Evolutionary conservation across 768 basidiomycete genomes (phyloP).

Genomic region (Boletus rex-veris): DNA sequence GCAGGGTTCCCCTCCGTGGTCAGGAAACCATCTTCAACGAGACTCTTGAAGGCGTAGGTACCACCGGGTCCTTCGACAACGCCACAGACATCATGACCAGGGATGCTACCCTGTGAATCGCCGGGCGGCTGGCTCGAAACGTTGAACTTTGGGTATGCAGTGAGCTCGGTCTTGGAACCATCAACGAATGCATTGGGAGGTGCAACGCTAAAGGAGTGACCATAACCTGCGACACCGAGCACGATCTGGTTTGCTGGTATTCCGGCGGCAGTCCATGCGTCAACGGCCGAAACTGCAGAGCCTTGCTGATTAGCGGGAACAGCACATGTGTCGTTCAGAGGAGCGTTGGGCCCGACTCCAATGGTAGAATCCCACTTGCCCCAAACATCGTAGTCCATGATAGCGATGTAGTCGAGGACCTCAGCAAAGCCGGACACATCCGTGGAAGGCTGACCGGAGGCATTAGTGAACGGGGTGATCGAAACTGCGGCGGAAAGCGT

Average conservation of each 20-base stretch:
- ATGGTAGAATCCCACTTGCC: too few species aligned
- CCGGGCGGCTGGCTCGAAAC: constrained; percentile 44
- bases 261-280: constrained; percentile 70
- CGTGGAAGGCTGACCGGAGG: constrained; percentile 54
- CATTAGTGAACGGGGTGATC: constrained; percentile 59
- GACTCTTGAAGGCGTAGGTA: constrained; percentile 55
- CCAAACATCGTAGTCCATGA: constrained; percentile 59
- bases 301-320: constrained; percentile 55
- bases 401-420: constrained; percentile 60
- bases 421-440: constrained; percentile 72
- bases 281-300: constrained; percentile 66
- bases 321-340: constrained; percentile 73
- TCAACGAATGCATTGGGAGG: constrained; percentile 34
- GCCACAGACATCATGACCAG: constrained; percentile 56
- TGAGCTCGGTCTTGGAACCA: constrained; percentile 35
- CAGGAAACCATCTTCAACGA: constrained; percentile 56
- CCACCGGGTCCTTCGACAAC: constrained; percentile 44
- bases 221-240: constrained; percentile 79
- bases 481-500: constrained; percentile 70
- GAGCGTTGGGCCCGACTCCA: constrained; percentile 56
- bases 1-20: constrained; percentile 28
- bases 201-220: constrained; percentile 61
- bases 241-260: constrained; percentile 69
- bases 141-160: constrained; percentile 51
- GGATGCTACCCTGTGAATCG: constrained; percentile 51